A percentile compares a stretch with the other conserved stretches of the same genome.
Conservation (phyloP, 2,329 filamentous ascomycete genomes). For the Fusarium oxysporum region DNA sequence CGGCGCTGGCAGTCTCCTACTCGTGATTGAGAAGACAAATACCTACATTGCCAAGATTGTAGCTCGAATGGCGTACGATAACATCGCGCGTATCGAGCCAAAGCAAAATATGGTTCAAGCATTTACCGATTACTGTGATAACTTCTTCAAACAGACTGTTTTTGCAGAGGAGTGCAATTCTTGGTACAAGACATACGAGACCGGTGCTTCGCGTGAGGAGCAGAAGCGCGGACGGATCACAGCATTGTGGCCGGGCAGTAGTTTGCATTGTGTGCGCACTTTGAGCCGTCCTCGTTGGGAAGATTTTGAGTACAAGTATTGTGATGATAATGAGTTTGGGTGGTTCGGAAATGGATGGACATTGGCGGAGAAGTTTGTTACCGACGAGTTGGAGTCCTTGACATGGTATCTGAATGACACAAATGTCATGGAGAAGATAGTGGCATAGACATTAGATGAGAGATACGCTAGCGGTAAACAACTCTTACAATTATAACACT, state of each 20-base stretch:
- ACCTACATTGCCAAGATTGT: slow-evolving; percentile 7
- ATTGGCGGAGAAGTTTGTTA: slow-evolving; percentile 13
- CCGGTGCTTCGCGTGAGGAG: slow-evolving; percentile 2
- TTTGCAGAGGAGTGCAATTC: slow-evolving; percentile 21
- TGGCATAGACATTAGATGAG: not conserved
- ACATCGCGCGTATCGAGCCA: slow-evolving; percentile 4
- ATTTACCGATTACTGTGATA: slow-evolving; percentile 5
- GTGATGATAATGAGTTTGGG: slow-evolving; percentile 17
- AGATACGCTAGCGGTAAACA: too few species aligned
- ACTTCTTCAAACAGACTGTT: slow-evolving; percentile 4
- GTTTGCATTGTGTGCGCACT: slow-evolving; percentile 11
- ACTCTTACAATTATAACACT: too few species aligned
- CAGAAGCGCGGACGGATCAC: slow-evolving; percentile 5
- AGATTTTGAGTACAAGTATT: slow-evolving; percentile 17
- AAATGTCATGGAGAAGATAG: slow-evolving; percentile 2
- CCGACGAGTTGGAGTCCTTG: slow-evolving; percentile 11
- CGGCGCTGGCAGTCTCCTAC: not conserved
- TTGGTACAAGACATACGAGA: slow-evolving; percentile 20
- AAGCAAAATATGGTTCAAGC: not conserved
- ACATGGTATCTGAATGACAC: slow-evolving; percentile 22
- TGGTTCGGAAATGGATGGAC: slow-evolving; percentile 27
- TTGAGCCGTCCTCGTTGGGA: slow-evolving; percentile 15
- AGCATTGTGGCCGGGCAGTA: slow-evolving; percentile 13
- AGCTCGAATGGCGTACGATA: slow-evolving; percentile 10
- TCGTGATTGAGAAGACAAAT: slow-evolving; percentile 17